phyloP scores from a whole-genome alignment of 345 rosid species.

The Stellera chamaejasme region DNA sequence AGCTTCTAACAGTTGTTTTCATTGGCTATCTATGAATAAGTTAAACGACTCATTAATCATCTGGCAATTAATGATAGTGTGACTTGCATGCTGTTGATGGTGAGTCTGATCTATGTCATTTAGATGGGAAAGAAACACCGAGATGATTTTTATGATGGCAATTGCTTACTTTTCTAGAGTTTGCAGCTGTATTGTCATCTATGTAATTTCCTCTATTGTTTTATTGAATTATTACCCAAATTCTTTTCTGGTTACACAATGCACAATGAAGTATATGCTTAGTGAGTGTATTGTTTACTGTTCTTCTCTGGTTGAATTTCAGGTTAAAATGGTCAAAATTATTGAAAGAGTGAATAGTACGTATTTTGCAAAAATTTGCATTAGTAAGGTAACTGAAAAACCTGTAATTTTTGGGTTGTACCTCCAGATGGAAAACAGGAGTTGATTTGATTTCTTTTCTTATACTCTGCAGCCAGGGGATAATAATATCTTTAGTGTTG shows the following conservation, averaged over 20 bases:
- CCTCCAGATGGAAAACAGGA: not conserved
- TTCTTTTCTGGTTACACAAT: too few relatives aligned
- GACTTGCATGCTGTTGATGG: too few relatives aligned
- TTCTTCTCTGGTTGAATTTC: conserved; percentile 15
- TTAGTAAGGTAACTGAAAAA: conserved; percentile 54
- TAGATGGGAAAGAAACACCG: not conserved
- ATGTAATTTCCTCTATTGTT: too few relatives aligned
- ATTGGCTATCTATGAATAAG: too few relatives aligned
- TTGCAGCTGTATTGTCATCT: too few relatives aligned
- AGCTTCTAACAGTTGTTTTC: too few relatives aligned
- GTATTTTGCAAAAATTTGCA: conserved; percentile 54
- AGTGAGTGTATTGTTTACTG: too few relatives aligned
- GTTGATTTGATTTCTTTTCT: conserved; percentile 3
- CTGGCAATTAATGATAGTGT: too few relatives aligned
- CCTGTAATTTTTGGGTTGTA: conserved; percentile 6
- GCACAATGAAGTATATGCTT: too few relatives aligned
- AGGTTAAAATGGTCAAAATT: conserved; percentile 86
- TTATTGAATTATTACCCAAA: too few relatives aligned
- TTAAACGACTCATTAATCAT: too few relatives aligned
- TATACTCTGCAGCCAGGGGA: conserved; percentile 58
- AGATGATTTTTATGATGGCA: conserved; percentile 28
- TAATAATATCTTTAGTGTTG: conserved; percentile 43
- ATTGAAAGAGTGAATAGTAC: conserved; percentile 65
- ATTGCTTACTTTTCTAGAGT: conserved; percentile 44
- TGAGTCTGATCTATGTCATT: conserved; percentile 7